phyloP scores from a whole-genome alignment of 2,329 filamentous ascomycete species.

The Cladobotryum mycophilum region DNA sequence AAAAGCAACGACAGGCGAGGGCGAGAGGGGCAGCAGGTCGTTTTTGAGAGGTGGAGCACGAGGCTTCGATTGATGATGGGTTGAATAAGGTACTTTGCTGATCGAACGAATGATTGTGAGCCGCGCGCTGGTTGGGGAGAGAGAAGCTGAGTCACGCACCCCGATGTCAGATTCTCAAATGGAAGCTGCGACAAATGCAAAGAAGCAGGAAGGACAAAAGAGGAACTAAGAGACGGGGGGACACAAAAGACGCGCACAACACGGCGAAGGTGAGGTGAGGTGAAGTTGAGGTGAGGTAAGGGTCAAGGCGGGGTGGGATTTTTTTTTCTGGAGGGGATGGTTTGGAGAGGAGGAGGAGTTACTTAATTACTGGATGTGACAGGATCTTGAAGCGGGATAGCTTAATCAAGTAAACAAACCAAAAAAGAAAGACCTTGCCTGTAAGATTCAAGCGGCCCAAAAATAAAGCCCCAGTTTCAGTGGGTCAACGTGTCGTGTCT shows the following conservation, averaged over 20 bases:
- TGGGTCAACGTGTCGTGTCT: too few relatives aligned
- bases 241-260: not conserved
- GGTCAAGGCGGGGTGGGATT: too few relatives aligned
- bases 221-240: not conserved
- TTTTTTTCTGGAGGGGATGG: too few relatives aligned
- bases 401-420: too few relatives aligned
- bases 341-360: too few relatives aligned
- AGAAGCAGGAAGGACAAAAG: not conserved
- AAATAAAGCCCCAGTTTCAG: too few relatives aligned
- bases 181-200: conserved; percentile 5
- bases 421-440: too few relatives aligned
- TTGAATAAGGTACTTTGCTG: not conserved
- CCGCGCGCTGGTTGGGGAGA: not conserved
- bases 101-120: conserved; percentile 8
- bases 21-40: not conserved
- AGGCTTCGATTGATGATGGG: not conserved
- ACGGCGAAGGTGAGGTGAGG: conserved; percentile 3
- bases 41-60: not conserved
- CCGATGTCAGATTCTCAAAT: not conserved
- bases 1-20: not conserved
- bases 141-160: conserved; percentile 6
- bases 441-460: too few relatives aligned
- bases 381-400: too few relatives aligned
- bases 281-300: too few relatives aligned
- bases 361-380: too few relatives aligned